Evolutionary conservation across 257 asterid species (phyloP), one percentile per base, ranked within the genome.

Genomic region (Euphrasia confusa): DNA sequence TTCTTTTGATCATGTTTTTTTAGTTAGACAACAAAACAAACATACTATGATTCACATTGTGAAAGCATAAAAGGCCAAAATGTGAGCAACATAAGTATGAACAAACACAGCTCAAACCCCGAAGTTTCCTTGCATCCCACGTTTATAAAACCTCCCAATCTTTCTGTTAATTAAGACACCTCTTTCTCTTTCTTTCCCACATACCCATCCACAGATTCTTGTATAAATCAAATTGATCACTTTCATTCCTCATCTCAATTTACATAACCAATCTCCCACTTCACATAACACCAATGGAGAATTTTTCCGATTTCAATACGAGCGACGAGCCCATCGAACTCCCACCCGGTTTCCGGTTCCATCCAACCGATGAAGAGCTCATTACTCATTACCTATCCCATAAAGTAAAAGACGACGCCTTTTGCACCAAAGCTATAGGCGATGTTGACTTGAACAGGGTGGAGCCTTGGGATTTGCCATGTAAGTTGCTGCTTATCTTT

Each of bases 381-480:
- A 80, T 86, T 12, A 79, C 84, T 47, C 86, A 84, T 65, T 86
- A 86, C 74, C 59, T 86, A 37, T 67, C 80, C 5, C 83, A 75
- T 0, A 86, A 84, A 73, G 77, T 77, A 2, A 14, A 77, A 9
- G 83, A 86, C 58, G 21, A 54, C 61, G 61, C 49, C 71, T 84
- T 81, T 70, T 49, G 27, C 48, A 72, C 84, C 7, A 63, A 18
- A 28, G 83, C 77, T 39, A 78, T 86, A 27, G 93, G 89, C 12
- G 93, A 86, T 9, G 95, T 86, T n/a, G 93, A 86, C 72, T 69
- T 86, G 30, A 84, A 86, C 76, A 80, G 73, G 75, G 95, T 84
- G 27, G 95, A 86, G 66, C 95, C 95, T 42, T 86, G 95, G 95
- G 95, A 86, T 59, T 84, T 86, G 74, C 95, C 95, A 64, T 81